These are phyloP conservation scores for Chaetothyriales sp. DNA, from an alignment of 2,329 filamentous ascomycete genomes.

Conservation along the genomic window DNA sequence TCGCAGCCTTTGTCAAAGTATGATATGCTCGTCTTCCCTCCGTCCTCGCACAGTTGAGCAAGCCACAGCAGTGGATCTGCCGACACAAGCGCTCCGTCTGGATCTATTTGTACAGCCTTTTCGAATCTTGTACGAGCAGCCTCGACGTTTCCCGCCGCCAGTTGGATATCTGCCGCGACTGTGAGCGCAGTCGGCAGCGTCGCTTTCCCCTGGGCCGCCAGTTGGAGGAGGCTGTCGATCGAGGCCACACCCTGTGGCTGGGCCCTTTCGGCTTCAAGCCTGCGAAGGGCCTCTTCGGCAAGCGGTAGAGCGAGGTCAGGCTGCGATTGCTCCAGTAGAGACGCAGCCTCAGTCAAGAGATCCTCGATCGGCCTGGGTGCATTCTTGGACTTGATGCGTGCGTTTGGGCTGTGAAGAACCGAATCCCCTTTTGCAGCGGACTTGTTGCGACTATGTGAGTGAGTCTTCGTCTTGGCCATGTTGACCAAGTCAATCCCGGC, in stretches of 20 bases:
- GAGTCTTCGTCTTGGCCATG: conserved; percentile 42
- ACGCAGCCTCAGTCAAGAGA: conserved; percentile 43
- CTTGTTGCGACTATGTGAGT: conserved; percentile 27
- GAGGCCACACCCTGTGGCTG: conserved; percentile 8
- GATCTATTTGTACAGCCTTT: conserved; percentile 61
- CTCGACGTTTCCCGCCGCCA: conserved; percentile 72
- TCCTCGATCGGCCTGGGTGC: conserved; percentile 35
- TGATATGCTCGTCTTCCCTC: conserved; percentile 44
- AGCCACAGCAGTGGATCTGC: conserved; percentile 92
- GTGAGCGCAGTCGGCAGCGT: conserved; percentile 46
- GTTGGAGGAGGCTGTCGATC: conserved; percentile 12
- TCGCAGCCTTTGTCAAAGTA: conserved; percentile 54
- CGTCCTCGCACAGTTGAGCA: conserved; percentile 66
- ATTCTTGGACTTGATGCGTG: conserved; percentile 30
- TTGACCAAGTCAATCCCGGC: conserved; percentile 4
- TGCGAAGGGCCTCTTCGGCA: conserved; percentile 39
- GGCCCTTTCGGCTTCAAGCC: conserved; percentile 14
- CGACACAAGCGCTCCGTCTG: conserved; percentile 44
- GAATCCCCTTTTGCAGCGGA: conserved; percentile 20
- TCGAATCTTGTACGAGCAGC: conserved; percentile 59
- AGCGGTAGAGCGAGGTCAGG: conserved; percentile 43
- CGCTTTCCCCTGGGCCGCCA: conserved; percentile 14
- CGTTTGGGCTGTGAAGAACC: conserved; percentile 11
- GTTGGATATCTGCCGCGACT: conserved; percentile 64
- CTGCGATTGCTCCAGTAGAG: conserved; percentile 45